Conservation (phyloP, 257 asterid genomes). For the Solanum medicagineum region DNA sequence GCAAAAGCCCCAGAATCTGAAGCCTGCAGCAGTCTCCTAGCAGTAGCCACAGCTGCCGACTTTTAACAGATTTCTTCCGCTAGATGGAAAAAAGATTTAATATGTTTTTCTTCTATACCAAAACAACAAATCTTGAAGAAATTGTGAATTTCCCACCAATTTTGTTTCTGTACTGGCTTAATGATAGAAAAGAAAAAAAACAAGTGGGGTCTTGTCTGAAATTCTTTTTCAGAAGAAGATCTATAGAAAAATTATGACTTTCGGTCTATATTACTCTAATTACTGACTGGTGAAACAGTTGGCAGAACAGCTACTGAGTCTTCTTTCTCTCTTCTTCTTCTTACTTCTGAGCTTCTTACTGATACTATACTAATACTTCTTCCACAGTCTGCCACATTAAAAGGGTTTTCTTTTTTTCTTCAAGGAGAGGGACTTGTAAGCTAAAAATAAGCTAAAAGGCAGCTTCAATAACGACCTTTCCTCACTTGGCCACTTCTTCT, state of each 20-base stretch:
- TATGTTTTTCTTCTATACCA: not conserved
- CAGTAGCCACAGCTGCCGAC: slow-evolving; percentile 58
- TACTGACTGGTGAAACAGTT: not conserved
- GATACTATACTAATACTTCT: not conserved
- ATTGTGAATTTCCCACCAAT: not conserved
- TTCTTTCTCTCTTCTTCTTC: not conserved
- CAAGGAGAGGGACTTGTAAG: not conserved
- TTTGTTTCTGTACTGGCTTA: not conserved
- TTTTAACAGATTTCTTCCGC: not conserved
- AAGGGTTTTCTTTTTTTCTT: not conserved
- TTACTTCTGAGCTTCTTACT: not conserved
- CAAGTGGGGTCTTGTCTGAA: not conserved
- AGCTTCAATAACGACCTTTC: not conserved
- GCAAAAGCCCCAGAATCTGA: slow-evolving; percentile 42
- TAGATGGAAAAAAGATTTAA: not conserved
- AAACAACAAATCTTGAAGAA: not conserved
- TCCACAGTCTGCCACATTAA: not conserved
- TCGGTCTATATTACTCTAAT: not conserved
- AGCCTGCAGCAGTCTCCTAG: slow-evolving; percentile 40
- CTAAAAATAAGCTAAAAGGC: not conserved
- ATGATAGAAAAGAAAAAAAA: not conserved
- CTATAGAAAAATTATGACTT: not conserved
- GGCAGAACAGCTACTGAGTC: not conserved
- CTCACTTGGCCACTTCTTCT: not conserved
- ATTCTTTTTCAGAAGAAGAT: not conserved